A percentile compares a stretch with the other conserved stretches of the same genome.
These are phyloP conservation scores for Talaromyces borbonicus DNA, from an alignment of 495 filamentous ascomycete genomes.

Conservation along the genomic window DNA sequence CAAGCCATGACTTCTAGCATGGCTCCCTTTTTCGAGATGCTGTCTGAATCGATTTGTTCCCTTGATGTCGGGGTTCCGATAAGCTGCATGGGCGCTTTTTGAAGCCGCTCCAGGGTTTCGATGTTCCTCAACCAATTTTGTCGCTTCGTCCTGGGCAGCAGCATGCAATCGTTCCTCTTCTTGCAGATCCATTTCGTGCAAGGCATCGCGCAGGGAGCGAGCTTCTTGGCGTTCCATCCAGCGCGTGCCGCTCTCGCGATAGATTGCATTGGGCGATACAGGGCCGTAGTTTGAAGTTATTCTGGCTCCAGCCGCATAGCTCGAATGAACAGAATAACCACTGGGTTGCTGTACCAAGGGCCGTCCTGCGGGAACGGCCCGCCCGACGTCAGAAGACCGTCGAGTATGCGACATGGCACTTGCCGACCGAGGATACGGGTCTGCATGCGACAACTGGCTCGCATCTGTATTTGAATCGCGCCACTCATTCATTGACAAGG, in stretches of 20 bases:
- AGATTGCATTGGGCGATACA: slow-evolving; percentile 45
- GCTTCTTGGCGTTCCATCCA: slow-evolving; percentile 87
- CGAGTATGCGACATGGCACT: slow-evolving; percentile 45
- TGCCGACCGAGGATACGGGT: slow-evolving; percentile 30
- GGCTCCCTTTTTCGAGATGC: slow-evolving; percentile 53
- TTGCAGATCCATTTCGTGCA: slow-evolving; percentile 68
- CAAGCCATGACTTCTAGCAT: slow-evolving; percentile 51
- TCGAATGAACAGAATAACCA: slow-evolving; percentile 26
- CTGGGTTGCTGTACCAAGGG: slow-evolving; percentile 37
- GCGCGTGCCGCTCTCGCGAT: slow-evolving; percentile 69
- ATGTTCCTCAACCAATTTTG: slow-evolving; percentile 79
- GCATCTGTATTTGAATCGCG: slow-evolving; percentile 12
- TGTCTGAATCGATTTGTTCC: slow-evolving; percentile 8
- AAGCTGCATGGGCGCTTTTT: slow-evolving; percentile 49
- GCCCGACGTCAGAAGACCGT: slow-evolving; percentile 24
- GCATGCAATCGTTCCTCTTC: slow-evolving; percentile 61
- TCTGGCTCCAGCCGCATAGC: slow-evolving; percentile 32
- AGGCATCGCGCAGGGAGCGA: slow-evolving; percentile 61
- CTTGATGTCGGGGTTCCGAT: slow-evolving; percentile 35
- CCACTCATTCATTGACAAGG: slow-evolving; percentile 28
- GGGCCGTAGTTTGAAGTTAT: slow-evolving; percentile 20
- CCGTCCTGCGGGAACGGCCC: slow-evolving; percentile 26
- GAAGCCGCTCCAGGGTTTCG: slow-evolving; percentile 52
- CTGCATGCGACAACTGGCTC: slow-evolving; percentile 6
- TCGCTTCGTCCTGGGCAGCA: slow-evolving; percentile 76